Percentiles rank a stretch among this genome's conserved stretches.
Conservation (phyloP, 805 yeast genomes). For the Jamesozyma hellenica region DNA sequence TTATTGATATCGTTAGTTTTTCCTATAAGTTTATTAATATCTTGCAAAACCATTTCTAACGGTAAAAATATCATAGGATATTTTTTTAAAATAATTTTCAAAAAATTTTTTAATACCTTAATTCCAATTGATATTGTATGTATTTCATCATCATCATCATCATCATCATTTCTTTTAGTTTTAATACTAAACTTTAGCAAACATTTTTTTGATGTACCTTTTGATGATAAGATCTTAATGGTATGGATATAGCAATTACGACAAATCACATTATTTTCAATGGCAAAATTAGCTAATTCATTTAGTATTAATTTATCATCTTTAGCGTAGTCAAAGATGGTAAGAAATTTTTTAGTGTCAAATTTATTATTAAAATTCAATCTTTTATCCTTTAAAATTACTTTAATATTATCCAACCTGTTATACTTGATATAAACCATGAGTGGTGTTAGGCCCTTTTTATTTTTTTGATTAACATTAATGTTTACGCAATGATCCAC, state of each 20-base stretch:
- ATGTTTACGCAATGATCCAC: conserved; percentile 10
- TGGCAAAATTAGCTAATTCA: conserved; percentile 10
- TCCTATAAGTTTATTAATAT: conserved; percentile 1
- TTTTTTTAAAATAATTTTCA: conserved; percentile 9
- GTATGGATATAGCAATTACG: conserved; percentile 12
- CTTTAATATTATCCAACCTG: conserved; percentile 47
- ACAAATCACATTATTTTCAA: conserved; percentile 6
- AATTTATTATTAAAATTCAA: conserved; percentile 33
- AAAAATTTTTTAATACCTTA: conserved; percentile 13
- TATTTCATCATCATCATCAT: background rate
- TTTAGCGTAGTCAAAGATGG: conserved; percentile 40
- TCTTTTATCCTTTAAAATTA: conserved; percentile 40
- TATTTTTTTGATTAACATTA: conserved; percentile 53
- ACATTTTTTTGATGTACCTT: conserved; percentile 4
- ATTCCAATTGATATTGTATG: conserved; percentile 5
- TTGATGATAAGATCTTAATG: conserved; percentile 12
- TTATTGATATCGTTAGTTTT: background rate
- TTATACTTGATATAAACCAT: conserved; percentile 62
- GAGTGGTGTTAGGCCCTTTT: conserved; percentile 54
- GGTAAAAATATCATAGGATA: conserved; percentile 20
- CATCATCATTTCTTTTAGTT: too few species aligned
- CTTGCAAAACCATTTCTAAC: conserved; percentile 9
- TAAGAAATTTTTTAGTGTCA: conserved; percentile 25
- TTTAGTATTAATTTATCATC: conserved; percentile 20
- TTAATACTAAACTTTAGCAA: conserved; percentile 3